A percentile compares a stretch with the other conserved stretches of the same genome.
phyloP scores from a whole-genome alignment of 805 yeast genomes.

The Aciculoconidium aculeatum region DNA sequence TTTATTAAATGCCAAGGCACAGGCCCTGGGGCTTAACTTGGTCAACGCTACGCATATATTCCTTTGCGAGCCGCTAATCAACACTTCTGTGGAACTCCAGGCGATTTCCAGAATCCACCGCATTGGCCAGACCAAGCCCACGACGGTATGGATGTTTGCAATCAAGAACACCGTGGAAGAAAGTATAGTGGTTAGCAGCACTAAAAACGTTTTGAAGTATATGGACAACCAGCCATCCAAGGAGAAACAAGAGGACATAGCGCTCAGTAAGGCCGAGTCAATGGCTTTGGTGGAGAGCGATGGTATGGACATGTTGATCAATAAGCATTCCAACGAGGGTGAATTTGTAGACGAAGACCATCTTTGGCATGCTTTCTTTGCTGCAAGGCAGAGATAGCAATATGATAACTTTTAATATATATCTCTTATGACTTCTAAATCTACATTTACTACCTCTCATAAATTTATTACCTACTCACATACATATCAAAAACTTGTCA shows the following conservation, averaged over 20 bases:
- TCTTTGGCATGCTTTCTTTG: slow-evolving; percentile 58
- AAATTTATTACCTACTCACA: too few relatives aligned
- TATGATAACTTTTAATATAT: too few relatives aligned
- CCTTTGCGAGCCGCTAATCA: slow-evolving; percentile 87
- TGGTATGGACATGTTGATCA: slow-evolving; percentile 44
- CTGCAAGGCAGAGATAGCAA: too few relatives aligned
- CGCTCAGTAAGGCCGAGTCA: slow-evolving; percentile 41
- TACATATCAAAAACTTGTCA: neutral
- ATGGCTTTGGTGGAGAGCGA: slow-evolving; percentile 48
- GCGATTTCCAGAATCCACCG: slow-evolving; percentile 90
- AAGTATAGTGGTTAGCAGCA: slow-evolving; percentile 65
- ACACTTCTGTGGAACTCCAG: slow-evolving; percentile 81
- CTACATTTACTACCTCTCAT: too few relatives aligned
- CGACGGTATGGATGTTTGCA: slow-evolving; percentile 90
- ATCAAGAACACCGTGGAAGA: slow-evolving; percentile 85
- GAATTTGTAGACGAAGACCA: slow-evolving; percentile 55
- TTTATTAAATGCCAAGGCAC: slow-evolving; percentile 75
- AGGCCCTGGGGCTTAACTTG: slow-evolving; percentile 86
- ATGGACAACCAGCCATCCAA: slow-evolving; percentile 13
- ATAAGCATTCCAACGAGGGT: slow-evolving; percentile 41
- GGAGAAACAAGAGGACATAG: slow-evolving; percentile 22
- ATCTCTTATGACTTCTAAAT: too few relatives aligned
- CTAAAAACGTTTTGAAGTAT: slow-evolving; percentile 51
- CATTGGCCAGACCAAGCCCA: slow-evolving; percentile 77
- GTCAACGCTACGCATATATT: slow-evolving; percentile 91